phyloP scores from a whole-genome alignment of 192 early-diverging fungal species.

The Coemansia sp. region DNA sequence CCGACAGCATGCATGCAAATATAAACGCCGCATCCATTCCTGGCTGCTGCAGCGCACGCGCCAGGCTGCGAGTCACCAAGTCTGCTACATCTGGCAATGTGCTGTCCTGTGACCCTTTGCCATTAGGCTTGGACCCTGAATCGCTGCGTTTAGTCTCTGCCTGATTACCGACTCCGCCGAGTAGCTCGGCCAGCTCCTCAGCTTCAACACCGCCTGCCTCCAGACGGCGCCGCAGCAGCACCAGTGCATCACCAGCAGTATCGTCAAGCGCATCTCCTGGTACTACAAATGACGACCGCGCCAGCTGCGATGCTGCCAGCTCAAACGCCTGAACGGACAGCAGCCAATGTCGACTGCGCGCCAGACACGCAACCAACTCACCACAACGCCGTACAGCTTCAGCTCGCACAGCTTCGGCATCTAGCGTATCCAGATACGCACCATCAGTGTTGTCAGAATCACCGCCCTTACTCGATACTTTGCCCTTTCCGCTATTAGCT shows the following conservation, averaged over 20 bases:
- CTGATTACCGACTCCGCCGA: constrained; percentile 10
- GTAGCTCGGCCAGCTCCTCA: constrained; percentile 21
- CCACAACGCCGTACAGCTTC: constrained; percentile 26
- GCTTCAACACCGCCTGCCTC: constrained; percentile 25
- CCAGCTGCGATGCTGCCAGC: constrained; percentile 30
- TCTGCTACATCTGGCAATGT: not conserved
- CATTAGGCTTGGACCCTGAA: not conserved
- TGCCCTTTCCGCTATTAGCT: not conserved
- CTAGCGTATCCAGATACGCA: constrained; percentile 1
- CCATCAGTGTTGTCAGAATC: constrained; percentile 3
- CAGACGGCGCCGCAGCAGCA: constrained; percentile 22
- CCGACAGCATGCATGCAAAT: constrained; percentile 38
- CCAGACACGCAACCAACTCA: constrained; percentile 25
- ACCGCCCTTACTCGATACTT: not conserved
- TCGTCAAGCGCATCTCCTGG: constrained; percentile 1
- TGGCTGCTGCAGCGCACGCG: constrained; percentile 39
- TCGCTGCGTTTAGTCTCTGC: not conserved
- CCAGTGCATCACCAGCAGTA: constrained; percentile 9
- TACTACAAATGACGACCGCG: constrained; percentile 32
- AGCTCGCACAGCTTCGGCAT: constrained; percentile 19
- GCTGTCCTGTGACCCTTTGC: not conserved
- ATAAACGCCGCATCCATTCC: constrained; percentile 43
- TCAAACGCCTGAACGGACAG: constrained; percentile 37
- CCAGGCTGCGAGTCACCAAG: constrained; percentile 24
- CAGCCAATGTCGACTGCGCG: constrained; percentile 40